Evolutionary conservation across 73 alveolate genomes (phyloP).

Genomic region (Diophrys appendiculata): DNA sequence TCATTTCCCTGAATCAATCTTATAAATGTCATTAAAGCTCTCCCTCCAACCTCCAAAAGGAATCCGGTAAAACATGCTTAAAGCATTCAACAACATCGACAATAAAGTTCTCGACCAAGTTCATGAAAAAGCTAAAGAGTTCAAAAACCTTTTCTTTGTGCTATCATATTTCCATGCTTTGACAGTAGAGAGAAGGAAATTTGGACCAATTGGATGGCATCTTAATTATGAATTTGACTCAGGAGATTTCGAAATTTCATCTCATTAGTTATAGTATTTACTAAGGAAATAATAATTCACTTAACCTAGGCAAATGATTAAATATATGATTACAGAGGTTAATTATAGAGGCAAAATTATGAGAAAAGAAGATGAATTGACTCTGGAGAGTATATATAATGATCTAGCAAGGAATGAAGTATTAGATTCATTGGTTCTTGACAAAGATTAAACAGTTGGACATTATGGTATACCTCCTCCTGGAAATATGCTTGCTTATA

Average conservation of each 20-base stretch:
- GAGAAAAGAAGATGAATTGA: constrained; percentile 47
- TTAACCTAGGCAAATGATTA: too few species aligned
- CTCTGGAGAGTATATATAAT: too few species aligned
- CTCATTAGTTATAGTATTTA: too few species aligned
- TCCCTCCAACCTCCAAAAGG: constrained; percentile 61
- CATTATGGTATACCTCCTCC: too few species aligned
- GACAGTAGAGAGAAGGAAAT: constrained; percentile 94
- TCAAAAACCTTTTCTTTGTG: constrained; percentile 41
- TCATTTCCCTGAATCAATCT: constrained; percentile 56
- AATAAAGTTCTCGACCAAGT: constrained; percentile 3
- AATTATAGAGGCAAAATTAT: constrained; percentile 65
- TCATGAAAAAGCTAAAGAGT: constrained; percentile 16
- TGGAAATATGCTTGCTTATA: too few species aligned
- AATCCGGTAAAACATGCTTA: constrained; percentile 40
- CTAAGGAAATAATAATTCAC: too few species aligned
- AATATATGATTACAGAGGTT: constrained; percentile 48
- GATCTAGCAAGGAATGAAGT: too few species aligned
- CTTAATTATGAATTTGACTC: constrained; percentile 78
- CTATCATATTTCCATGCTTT: constrained; percentile 87
- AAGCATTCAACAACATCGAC: constrained; percentile 39
- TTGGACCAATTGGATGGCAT: constrained; percentile 98
- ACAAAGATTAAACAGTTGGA: too few species aligned
- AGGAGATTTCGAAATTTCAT: constrained; percentile 49
- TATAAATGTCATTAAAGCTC: constrained; percentile 50
- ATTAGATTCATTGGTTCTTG: too few species aligned